Percentiles rank a stretch among this genome's conserved stretches.
These are phyloP conservation scores for Plantago ovata DNA, from an alignment of 257 asterid species.

Conservation along the genomic window DNA sequence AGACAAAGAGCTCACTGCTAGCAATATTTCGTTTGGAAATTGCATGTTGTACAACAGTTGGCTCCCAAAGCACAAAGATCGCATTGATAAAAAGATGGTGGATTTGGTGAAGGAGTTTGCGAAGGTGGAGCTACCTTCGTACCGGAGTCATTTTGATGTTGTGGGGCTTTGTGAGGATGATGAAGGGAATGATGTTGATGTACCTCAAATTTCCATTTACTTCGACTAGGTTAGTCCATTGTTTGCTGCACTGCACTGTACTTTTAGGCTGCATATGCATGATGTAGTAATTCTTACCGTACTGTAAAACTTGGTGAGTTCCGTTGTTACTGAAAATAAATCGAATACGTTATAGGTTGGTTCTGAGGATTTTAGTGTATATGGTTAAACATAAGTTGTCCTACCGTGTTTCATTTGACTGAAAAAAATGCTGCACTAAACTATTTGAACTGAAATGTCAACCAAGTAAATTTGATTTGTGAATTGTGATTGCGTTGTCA, in stretches of 20 bases:
- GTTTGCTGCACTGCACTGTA: background rate
- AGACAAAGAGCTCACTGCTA: constrained; percentile 33
- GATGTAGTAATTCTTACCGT: no score
- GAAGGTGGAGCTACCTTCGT: constrained; percentile 32
- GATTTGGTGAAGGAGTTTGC: constrained; percentile 38
- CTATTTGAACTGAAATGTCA: no score
- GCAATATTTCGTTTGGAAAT: constrained; percentile 41
- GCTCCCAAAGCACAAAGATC: constrained; percentile 39
- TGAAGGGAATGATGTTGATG: constrained; percentile 33
- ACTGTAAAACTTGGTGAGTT: no score
- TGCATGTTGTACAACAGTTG: constrained; percentile 39
- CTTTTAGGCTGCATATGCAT: background rate
- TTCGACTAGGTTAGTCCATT: constrained; percentile 22
- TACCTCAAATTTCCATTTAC: constrained; percentile 37
- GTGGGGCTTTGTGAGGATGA: constrained; percentile 43
- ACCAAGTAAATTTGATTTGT: no score
- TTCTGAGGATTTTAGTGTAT: no score
- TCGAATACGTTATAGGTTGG: no score
- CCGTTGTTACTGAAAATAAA: no score
- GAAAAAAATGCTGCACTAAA: no score
- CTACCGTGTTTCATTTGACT: no score
- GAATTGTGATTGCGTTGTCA: no score
- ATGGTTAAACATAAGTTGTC: no score
- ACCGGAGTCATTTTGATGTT: constrained; percentile 34
- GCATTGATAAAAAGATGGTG: constrained; percentile 35